Conservation (phyloP, 1,284 basidiomycete genomes). For the Malassezia nana region DNA sequence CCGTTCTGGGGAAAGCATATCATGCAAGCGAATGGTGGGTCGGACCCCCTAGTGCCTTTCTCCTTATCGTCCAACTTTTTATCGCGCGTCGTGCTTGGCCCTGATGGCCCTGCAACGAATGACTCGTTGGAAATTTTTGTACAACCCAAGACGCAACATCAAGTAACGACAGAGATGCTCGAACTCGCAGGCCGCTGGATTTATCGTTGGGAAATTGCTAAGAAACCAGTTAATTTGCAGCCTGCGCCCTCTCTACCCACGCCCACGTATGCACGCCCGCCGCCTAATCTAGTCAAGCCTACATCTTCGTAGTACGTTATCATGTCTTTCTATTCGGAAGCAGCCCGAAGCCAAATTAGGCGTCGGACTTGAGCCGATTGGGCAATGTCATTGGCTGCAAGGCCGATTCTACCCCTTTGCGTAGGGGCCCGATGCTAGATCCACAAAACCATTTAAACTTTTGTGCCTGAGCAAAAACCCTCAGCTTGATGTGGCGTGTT, state of each 20-base stretch:
- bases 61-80: constrained; percentile 34
- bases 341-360: no score
- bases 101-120: background rate
- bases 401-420: no score
- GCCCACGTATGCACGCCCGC: background rate
- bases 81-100: constrained; percentile 25
- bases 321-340: no score
- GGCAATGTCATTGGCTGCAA: no score
- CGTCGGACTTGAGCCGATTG: no score
- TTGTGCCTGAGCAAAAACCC: no score
- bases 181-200: constrained; percentile 12
- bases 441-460: no score
- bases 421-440: no score
- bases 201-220: constrained; percentile 12
- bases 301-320: background rate
- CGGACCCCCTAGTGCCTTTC: constrained; percentile 35
- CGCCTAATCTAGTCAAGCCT: background rate
- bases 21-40: constrained; percentile 31
- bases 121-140: constrained; percentile 7
- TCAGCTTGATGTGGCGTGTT: no score
- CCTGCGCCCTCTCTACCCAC: background rate
- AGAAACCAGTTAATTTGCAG: background rate
- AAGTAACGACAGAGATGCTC: constrained; percentile 5
- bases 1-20: constrained; percentile 43
- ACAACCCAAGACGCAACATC: background rate